phyloP scores from a whole-genome alignment of 2,329 filamentous ascomycete species.

The Scorias spongiosa region DNA sequence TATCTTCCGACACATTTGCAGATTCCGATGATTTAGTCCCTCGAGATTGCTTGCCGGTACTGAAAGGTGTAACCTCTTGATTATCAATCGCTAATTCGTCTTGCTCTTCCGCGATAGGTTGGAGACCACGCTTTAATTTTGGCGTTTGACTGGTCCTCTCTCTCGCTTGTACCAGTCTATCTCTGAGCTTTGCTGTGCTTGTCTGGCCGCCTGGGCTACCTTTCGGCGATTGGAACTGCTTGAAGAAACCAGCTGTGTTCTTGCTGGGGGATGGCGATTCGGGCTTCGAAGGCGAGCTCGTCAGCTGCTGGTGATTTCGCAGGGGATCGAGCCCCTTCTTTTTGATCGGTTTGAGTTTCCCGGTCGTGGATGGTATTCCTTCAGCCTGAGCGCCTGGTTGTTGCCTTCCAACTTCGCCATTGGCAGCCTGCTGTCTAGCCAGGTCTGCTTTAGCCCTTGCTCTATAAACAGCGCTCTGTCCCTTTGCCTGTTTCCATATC shows the following conservation, averaged over 20 bases:
- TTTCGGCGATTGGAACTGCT: conserved; percentile 10
- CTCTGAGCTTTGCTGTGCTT: neutral
- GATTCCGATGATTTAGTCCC: neutral
- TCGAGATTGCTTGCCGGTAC: too few species aligned
- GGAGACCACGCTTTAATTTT: conserved; percentile 1
- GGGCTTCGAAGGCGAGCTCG: conserved; percentile 1
- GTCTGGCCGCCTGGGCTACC: neutral
- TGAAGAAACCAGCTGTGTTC: conserved; percentile 13
- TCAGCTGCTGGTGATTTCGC: neutral
- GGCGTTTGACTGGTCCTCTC: neutral
- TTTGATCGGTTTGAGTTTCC: conserved; percentile 4
- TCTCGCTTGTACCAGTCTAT: neutral
- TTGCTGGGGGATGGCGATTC: conserved; percentile 2
- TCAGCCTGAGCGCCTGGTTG: conserved; percentile 1
- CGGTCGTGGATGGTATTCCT: neutral
- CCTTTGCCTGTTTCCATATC: conserved; percentile 9
- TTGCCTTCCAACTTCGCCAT: conserved; percentile 4
- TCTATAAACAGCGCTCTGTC: conserved; percentile 1
- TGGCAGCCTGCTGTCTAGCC: conserved; percentile 1
- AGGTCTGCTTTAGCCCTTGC: neutral
- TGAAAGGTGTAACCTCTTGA: neutral
- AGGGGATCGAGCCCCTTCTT: conserved; percentile 9
- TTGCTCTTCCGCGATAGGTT: conserved; percentile 1
- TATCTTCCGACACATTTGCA: neutral
- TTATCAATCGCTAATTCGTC: neutral